Percentiles rank a stretch among this genome's conserved stretches.
Conservation (phyloP, 164 flowering plant species). For the Cinnamomum chago region DNA sequence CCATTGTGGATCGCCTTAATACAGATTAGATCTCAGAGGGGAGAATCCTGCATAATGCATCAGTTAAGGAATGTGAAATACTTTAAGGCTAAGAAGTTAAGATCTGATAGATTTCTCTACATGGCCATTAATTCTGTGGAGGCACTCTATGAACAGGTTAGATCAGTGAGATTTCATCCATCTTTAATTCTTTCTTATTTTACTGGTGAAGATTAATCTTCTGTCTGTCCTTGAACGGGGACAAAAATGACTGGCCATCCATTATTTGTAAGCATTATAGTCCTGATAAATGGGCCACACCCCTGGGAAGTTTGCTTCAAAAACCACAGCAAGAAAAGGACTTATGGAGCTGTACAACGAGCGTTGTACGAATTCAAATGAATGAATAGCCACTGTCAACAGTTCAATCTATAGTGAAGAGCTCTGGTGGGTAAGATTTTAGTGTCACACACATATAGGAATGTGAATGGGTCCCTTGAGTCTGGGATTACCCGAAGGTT, state of each 20-base stretch:
- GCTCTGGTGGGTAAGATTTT: neutral
- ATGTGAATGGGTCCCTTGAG: no score
- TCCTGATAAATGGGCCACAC: neutral
- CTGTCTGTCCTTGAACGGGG: neutral
- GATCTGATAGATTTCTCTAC: no score
- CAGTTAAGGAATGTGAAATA: neutral
- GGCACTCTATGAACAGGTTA: no score
- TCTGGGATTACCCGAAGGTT: no score
- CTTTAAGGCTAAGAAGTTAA: neutral
- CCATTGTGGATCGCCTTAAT: no score
- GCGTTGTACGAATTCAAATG: neutral
- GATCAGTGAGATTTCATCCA: neutral
- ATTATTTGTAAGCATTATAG: neutral
- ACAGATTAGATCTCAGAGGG: no score
- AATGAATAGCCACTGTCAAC: neutral
- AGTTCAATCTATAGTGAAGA: neutral
- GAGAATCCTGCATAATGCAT: no score
- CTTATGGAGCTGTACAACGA: neutral
- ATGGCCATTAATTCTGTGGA: no score
- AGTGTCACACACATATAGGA: no score
- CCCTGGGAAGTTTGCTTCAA: neutral
- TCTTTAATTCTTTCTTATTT: no score
- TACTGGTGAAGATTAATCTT: neutral
- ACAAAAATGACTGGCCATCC: neutral
- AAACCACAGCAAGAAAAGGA: no score